phyloP scores from a whole-genome alignment of 345 rosid genomes.

The Melaleuca alternifolia region DNA sequence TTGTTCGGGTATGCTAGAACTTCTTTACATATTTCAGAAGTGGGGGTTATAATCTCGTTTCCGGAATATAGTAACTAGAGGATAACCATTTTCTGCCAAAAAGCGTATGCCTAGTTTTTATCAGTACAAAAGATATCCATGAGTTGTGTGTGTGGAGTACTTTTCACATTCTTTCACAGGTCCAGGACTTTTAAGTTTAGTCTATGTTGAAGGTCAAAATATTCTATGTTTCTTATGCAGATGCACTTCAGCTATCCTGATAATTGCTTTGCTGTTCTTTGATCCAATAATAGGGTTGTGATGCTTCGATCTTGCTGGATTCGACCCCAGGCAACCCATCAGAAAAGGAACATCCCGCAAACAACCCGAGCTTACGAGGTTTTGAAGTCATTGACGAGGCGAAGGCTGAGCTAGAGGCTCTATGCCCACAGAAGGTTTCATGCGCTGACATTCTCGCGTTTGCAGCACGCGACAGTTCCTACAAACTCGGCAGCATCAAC shows the following conservation, averaged over 20 bases:
- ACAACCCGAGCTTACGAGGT: conserved; percentile 6
- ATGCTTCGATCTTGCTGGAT: conserved; percentile 8
- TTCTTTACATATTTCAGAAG: not conserved
- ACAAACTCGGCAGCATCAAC: not conserved
- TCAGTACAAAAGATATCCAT: not conserved
- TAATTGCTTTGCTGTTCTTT: not conserved
- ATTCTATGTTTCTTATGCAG: not conserved
- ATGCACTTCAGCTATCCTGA: not conserved
- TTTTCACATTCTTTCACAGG: not conserved
- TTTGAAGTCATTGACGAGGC: conserved; percentile 9
- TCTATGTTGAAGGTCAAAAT: not conserved
- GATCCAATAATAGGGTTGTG: conserved; percentile 10
- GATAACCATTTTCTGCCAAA: not conserved
- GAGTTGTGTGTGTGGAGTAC: not conserved
- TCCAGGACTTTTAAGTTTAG: not conserved
- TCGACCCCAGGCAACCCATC: conserved; percentile 1
- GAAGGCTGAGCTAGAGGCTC: not conserved
- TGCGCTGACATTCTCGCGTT: conserved; percentile 4
- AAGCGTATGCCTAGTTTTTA: not conserved
- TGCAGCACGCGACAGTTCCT: conserved; percentile 6
- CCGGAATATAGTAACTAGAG: not conserved
- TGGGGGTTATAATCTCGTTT: not conserved
- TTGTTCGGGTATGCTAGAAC: not conserved
- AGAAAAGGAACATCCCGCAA: conserved; percentile 8
- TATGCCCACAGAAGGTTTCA: not conserved